These are phyloP conservation scores for Lodderomyces oxycetoniae DNA, from an alignment of 1,139 yeast species.

Conservation along the genomic window DNA sequence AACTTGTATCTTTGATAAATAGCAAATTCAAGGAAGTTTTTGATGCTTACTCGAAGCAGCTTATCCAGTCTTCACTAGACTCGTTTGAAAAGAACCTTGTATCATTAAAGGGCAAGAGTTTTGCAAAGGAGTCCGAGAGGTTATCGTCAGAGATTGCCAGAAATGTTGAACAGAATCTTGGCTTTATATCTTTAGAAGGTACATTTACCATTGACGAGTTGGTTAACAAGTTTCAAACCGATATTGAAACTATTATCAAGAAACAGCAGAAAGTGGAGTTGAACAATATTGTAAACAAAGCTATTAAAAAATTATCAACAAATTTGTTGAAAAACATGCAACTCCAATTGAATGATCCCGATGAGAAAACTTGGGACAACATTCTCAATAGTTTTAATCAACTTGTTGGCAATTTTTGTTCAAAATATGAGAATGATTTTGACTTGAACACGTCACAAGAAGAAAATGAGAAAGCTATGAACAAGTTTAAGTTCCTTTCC, in stretches of 20 bases:
- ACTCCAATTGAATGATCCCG: conserved; percentile 40
- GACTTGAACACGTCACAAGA: conserved; percentile 52
- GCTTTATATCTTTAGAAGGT: conserved; percentile 23
- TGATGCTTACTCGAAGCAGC: conserved; percentile 25
- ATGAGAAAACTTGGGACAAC: conserved; percentile 57
- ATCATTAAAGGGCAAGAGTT: conserved; percentile 20
- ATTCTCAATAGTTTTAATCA: conserved; percentile 46
- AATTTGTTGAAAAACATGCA: conserved; percentile 38
- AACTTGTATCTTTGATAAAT: conserved; percentile 45
- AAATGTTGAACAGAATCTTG: conserved; percentile 14
- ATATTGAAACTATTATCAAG: conserved; percentile 23
- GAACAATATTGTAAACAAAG: conserved; percentile 30
- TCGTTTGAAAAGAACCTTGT: conserved; percentile 19
- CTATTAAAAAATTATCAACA: conserved; percentile 36
- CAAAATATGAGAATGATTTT: conserved; percentile 40
- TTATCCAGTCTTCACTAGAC: conserved; percentile 16
- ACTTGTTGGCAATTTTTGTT: conserved; percentile 25
- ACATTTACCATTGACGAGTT: conserved; percentile 17
- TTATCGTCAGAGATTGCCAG: conserved; percentile 15
- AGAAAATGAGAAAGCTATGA: conserved; percentile 38
- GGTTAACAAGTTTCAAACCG: conserved; percentile 16
- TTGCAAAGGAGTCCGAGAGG: conserved; percentile 16
- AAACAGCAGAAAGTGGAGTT: conserved; percentile 47
- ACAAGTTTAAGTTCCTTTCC: conserved; percentile 46
- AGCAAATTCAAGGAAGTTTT: conserved; percentile 41